Evolutionary conservation across 306 rosid genomes (phyloP).

Genomic region (Fragaria vesca): DNA sequence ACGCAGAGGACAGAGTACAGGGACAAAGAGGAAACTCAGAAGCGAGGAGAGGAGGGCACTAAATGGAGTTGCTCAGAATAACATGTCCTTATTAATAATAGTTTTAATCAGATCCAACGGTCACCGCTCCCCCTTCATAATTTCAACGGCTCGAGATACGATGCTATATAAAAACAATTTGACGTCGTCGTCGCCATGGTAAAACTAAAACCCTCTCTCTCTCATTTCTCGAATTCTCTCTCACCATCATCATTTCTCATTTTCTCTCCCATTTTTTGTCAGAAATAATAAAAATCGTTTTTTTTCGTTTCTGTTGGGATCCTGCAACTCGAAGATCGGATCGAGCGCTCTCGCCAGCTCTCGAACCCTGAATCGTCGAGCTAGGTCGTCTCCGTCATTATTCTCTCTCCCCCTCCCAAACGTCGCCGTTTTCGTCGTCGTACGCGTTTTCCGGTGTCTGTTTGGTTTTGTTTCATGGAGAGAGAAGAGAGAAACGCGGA

Average conservation of each 20-base stretch:
- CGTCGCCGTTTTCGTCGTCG: slow-evolving; percentile 5
- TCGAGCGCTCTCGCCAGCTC: slow-evolving; percentile 30
- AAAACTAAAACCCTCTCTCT: background rate
- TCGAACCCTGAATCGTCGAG: slow-evolving; percentile 19
- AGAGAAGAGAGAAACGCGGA: too few relatives aligned
- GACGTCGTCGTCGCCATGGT: slow-evolving; percentile 28
- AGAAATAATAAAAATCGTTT: background rate
- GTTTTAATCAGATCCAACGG: slow-evolving; percentile 33
- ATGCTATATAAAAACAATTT: slow-evolving; percentile 4
- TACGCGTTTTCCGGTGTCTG: background rate
- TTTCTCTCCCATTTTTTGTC: background rate
- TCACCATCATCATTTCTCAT: background rate
- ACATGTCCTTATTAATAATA: slow-evolving; percentile 22
- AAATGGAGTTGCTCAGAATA: slow-evolving; percentile 39
- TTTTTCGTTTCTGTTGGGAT: slow-evolving; percentile 36
- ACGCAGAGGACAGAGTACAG: slow-evolving; percentile 35
- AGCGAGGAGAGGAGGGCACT: slow-evolving; percentile 17
- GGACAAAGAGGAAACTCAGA: slow-evolving; percentile 59
- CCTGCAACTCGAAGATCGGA: slow-evolving; percentile 50
- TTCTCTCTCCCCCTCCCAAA: background rate
- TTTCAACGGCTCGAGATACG: slow-evolving; percentile 20
- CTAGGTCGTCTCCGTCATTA: background rate
- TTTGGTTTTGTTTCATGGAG: too few relatives aligned
- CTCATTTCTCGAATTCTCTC: background rate
- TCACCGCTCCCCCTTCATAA: background rate